These are phyloP conservation scores for Leptosphaerulina australis DNA, from an alignment of 2,329 filamentous ascomycete species.

Conservation along the genomic window DNA sequence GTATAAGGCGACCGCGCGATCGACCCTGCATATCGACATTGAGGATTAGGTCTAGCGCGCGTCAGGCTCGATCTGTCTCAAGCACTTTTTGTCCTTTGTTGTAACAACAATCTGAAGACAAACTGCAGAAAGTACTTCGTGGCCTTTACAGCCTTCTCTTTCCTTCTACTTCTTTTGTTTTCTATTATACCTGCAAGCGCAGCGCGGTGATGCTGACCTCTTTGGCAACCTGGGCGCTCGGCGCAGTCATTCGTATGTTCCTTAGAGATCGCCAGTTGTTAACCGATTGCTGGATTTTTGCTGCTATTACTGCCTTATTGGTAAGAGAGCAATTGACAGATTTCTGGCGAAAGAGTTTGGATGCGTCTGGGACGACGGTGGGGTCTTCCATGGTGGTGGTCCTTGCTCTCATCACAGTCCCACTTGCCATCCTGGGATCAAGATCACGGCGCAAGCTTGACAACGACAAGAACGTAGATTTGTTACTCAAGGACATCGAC, in stretches of 20 bases:
- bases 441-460: not conserved
- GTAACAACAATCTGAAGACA: slow-evolving; percentile 8
- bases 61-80: slow-evolving; percentile 13
- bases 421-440: slow-evolving; percentile 22
- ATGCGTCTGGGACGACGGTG: slow-evolving; percentile 7
- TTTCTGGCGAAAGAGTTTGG: slow-evolving; percentile 18
- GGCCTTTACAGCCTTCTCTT: slow-evolving; percentile 5
- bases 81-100: slow-evolving; percentile 12
- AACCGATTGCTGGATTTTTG: slow-evolving; percentile 30
- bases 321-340: slow-evolving; percentile 17
- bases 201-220: slow-evolving; percentile 22
- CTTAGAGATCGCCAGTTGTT: slow-evolving; percentile 28
- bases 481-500: not conserved
- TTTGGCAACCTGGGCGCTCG: slow-evolving; percentile 30
- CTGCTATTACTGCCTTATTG: slow-evolving; percentile 13
- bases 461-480: not conserved
- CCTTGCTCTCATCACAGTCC: slow-evolving; percentile 14
- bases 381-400: slow-evolving; percentile 4
- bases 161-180: not conserved
- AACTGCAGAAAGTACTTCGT: slow-evolving; percentile 1
- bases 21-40: slow-evolving; percentile 16
- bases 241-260: slow-evolving; percentile 24
- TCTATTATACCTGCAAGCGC: slow-evolving; percentile 3
- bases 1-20: slow-evolving; percentile 11
- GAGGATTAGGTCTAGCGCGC: slow-evolving; percentile 15